These are phyloP conservation scores for Xylaria sp. DNA, from an alignment of 2,329 filamentous ascomycete genomes.

Conservation along the genomic window DNA sequence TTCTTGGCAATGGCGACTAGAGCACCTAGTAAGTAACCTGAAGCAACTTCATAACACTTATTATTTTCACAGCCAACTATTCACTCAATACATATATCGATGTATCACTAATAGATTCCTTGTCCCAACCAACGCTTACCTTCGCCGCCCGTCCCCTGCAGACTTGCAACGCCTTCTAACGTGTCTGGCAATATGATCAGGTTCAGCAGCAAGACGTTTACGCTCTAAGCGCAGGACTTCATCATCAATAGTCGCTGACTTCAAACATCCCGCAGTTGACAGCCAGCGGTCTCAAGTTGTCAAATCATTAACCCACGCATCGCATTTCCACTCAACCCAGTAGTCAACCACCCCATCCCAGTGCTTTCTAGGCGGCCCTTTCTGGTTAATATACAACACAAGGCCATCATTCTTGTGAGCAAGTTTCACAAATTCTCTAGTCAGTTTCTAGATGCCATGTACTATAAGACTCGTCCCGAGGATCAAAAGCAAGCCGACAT, in stretches of 20 bases:
- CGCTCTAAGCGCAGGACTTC: slow-evolving; percentile 20
- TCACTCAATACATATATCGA: slow-evolving; percentile 21
- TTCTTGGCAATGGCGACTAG: slow-evolving; percentile 17
- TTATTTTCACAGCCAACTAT: slow-evolving; percentile 21
- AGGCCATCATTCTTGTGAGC: slow-evolving; percentile 4
- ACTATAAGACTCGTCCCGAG: not conserved
- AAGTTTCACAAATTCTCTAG: not conserved
- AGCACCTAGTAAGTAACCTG: slow-evolving; percentile 18
- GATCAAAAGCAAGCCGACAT: slow-evolving; percentile 1
- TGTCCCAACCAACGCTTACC: slow-evolving; percentile 10
- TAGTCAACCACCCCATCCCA: slow-evolving; percentile 27
- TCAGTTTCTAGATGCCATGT: not conserved
- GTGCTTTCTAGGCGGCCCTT: slow-evolving; percentile 17
- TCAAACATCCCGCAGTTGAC: slow-evolving; percentile 22
- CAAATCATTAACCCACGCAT: slow-evolving; percentile 31
- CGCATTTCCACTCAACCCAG: slow-evolving; percentile 26
- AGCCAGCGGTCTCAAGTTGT: slow-evolving; percentile 18
- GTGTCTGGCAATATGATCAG: slow-evolving; percentile 21
- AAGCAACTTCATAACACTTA: slow-evolving; percentile 23
- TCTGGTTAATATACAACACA: slow-evolving; percentile 24
- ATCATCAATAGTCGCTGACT: slow-evolving; percentile 24
- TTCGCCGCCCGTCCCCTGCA: slow-evolving; percentile 12
- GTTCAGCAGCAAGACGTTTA: slow-evolving; percentile 21
- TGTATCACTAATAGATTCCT: slow-evolving; percentile 22
- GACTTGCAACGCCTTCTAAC: slow-evolving; percentile 12